Base-by-base conservation (phyloP, 495 filamentous ascomycete species). In the Bathelium albidoporum region DNA sequence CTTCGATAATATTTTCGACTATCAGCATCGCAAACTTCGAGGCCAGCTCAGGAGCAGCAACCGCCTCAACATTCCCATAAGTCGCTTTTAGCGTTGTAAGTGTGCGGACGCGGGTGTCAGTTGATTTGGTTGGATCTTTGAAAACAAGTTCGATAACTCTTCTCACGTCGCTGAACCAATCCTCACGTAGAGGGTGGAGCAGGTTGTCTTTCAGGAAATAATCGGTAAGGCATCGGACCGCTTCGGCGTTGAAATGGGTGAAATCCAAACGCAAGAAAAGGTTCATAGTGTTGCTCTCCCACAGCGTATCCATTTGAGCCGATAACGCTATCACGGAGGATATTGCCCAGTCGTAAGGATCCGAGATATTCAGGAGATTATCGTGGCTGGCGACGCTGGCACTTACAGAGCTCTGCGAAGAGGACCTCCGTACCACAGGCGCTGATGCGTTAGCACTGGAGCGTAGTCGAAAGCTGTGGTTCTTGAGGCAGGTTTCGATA, bases 151-250 rank as follows among this genome's bases (percentile, higher is more conserved):
- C 77, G 58, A 91, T 76, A 1, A 94, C 75, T 9, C 79, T 75
- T 28, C 74, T 80, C 28, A 86, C 81, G 65, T 89, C 86, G 4
- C 75, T 74, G 32, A 86, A 76, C 87, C 89, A 96, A 10, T 81
- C 72, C 16, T 76, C 71, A 69, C 85, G 85, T 3, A 85, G 89
- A 28, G 89, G 90, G 62, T 85, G 87, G 65, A 88, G 89, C 61
- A 85, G 85, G 31, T 83, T 76, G 61, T 83, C 81, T 64, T 86
- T 79, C 32, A 75, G 76, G 64, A 83, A 85, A 65, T 86, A 77
- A 14, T 82, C 58, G 7, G 49, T 24, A 29, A 55, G 2, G 49
- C 26, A 29, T 29, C 24, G 4, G 20, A 20, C 12, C 9, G 49
- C 49, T 55, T 55, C 49, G 11, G 49, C 24, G 24, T 24, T 55